Conservation (phyloP, 148 eudicot genomes). For the Talinum fruticosum region DNA sequence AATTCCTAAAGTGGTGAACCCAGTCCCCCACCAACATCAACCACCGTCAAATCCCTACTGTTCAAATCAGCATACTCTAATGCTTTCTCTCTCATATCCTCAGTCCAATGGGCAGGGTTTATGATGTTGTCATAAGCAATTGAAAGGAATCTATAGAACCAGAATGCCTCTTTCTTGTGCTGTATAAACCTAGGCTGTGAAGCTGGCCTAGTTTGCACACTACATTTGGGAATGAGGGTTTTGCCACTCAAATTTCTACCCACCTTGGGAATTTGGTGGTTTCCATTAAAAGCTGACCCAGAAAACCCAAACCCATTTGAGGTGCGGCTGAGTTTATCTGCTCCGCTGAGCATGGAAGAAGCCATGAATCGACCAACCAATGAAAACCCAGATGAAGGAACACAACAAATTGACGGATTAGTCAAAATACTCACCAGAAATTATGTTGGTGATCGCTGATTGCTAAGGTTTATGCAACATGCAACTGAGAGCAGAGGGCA, state of each 20-base stretch:
- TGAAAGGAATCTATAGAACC: slow-evolving; percentile 86
- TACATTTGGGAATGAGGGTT: slow-evolving; percentile 52
- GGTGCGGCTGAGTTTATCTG: slow-evolving; percentile 36
- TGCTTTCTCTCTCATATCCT: slow-evolving; percentile 84
- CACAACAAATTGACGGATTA: neutral
- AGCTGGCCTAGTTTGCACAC: slow-evolving; percentile 65
- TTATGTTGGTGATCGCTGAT: neutral
- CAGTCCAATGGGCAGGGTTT: slow-evolving; percentile 89
- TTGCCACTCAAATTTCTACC: slow-evolving; percentile 29
- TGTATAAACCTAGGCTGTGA: slow-evolving; percentile 92
- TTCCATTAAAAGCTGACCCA: slow-evolving; percentile 44
- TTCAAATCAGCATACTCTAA: slow-evolving; percentile 72
- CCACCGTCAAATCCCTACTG: slow-evolving; percentile 53
- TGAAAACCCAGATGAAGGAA: slow-evolving; percentile 27
- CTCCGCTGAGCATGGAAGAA: slow-evolving; percentile 61
- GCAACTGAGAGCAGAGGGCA: neutral
- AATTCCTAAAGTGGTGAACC: slow-evolving; percentile 78
- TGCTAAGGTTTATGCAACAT: neutral
- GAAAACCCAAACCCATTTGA: slow-evolving; percentile 37
- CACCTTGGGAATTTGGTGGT: slow-evolving; percentile 30
- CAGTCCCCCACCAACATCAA: slow-evolving; percentile 97
- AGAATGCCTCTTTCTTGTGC: slow-evolving; percentile 87
- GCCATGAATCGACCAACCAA: slow-evolving; percentile 38
- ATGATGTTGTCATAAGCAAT: slow-evolving; percentile 71
- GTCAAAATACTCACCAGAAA: neutral